phyloP scores from a whole-genome alignment of 257 asterid species.

The Solanum habrochaites region DNA sequence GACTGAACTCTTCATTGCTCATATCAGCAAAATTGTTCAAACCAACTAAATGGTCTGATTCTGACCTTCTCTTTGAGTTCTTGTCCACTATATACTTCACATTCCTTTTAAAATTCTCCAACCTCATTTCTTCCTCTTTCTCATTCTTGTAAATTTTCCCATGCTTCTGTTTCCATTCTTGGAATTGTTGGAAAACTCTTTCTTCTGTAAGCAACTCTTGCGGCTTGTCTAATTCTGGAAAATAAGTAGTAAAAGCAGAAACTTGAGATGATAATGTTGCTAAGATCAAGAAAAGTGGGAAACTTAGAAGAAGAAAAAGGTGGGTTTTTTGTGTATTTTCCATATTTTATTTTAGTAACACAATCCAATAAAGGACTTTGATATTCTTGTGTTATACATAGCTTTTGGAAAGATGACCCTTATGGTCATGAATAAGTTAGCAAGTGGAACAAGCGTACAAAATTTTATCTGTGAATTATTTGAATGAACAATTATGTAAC shows the following conservation, averaged over 20 bases:
- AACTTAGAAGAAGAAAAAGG: neutral
- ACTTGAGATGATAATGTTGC: neutral
- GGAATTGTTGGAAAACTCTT: conserved; percentile 8
- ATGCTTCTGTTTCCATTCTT: conserved; percentile 14
- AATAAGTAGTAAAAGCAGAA: neutral
- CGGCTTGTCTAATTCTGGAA: neutral
- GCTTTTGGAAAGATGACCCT: neutral
- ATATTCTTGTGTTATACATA: neutral
- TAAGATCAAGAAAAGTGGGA: neutral
- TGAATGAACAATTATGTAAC: neutral
- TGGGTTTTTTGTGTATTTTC: neutral
- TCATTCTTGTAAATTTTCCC: conserved; percentile 7
- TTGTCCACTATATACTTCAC: conserved; percentile 9
- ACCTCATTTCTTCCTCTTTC: conserved; percentile 12
- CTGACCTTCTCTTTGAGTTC: conserved; percentile 1
- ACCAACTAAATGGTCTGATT: conserved; percentile 2
- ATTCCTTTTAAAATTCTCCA: conserved; percentile 5
- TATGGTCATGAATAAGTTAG: neutral
- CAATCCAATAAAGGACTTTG: neutral
- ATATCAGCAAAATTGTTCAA: conserved; percentile 22
- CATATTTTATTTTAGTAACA: neutral
- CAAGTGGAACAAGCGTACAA: neutral
- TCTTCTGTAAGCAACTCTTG: neutral
- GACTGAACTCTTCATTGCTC: conserved; percentile 17
- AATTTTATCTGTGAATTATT: neutral